Conservation (phyloP, 129 eudicot genomes). For the sunflower (Helianthus annuus) region DNA sequence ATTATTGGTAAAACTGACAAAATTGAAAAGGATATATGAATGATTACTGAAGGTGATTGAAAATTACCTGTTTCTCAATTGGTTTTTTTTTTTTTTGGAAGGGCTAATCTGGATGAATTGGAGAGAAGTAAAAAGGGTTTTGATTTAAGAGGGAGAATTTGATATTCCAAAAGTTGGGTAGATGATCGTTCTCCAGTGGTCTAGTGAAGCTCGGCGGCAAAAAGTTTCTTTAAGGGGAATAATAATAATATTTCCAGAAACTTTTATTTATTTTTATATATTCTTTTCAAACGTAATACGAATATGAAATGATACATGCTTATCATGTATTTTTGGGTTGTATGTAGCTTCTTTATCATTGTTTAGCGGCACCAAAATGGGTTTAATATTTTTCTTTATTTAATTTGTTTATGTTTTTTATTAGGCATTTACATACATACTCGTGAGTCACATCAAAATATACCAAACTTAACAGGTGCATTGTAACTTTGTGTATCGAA, state of each 20-base stretch:
- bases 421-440: no score
- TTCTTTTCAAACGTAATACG: conserved; percentile 20
- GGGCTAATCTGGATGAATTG: background rate
- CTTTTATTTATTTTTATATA: background rate
- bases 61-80: conserved; percentile 9
- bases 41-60: background rate
- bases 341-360: no score
- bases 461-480: no score
- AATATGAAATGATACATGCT: background rate
- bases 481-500: no score
- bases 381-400: no score
- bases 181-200: background rate
- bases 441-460: no score
- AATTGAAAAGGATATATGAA: background rate
- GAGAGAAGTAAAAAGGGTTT: conserved; percentile 13
- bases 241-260: conserved; percentile 2
- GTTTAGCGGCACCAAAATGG: no score
- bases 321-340: no score
- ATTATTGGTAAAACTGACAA: background rate
- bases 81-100: no score
- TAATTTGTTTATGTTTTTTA: no score
- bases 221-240: conserved; percentile 20
- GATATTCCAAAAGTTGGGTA: background rate
- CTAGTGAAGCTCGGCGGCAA: conserved; percentile 32
- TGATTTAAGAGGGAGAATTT: conserved; percentile 11